phyloP scores from a whole-genome alignment of 768 basidiomycete species.

The Calocera cornea region DNA sequence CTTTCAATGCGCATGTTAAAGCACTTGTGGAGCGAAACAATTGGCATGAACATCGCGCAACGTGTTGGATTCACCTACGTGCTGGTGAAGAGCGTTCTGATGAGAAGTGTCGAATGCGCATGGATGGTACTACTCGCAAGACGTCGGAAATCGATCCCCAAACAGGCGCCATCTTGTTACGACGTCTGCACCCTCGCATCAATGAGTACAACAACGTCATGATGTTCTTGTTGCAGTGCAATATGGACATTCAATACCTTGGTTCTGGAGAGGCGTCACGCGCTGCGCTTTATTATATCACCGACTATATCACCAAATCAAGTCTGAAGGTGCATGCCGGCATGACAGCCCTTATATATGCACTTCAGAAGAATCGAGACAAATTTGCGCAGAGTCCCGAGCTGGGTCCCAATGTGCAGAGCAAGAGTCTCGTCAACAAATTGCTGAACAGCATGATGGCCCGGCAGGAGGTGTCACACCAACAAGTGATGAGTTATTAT shows the following conservation, averaged over 20 bases:
- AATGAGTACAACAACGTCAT: conserved; percentile 35
- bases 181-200: conserved; percentile 29
- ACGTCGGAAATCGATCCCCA: conserved; percentile 16
- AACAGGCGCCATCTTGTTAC: conserved; percentile 17
- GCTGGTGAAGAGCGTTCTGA: conserved; percentile 19
- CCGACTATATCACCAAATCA: conserved; percentile 37
- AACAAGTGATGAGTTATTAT: conserved; percentile 27
- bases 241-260: conserved; percentile 39
- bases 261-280: conserved; percentile 31
- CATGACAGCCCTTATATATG: conserved; percentile 27
- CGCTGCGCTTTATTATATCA: conserved; percentile 35
- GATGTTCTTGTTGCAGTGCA: conserved; percentile 27
- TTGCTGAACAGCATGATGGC: conserved; percentile 28
- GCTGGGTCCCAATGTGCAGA: conserved; percentile 10
- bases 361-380: conserved; percentile 22
- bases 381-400: conserved; percentile 16
- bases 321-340: conserved; percentile 32
- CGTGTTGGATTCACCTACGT: conserved; percentile 31
- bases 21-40: background rate
- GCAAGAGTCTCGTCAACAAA: conserved; percentile 27
- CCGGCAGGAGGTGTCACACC: conserved; percentile 31
- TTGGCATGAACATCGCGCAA: conserved; percentile 19
- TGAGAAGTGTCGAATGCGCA: conserved; percentile 22
- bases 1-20: too few species aligned
- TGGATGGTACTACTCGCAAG: conserved; percentile 6